These are phyloP conservation scores for Usnea hakonensis DNA, from an alignment of 495 filamentous ascomycete genomes.

Conservation along the genomic window DNA sequence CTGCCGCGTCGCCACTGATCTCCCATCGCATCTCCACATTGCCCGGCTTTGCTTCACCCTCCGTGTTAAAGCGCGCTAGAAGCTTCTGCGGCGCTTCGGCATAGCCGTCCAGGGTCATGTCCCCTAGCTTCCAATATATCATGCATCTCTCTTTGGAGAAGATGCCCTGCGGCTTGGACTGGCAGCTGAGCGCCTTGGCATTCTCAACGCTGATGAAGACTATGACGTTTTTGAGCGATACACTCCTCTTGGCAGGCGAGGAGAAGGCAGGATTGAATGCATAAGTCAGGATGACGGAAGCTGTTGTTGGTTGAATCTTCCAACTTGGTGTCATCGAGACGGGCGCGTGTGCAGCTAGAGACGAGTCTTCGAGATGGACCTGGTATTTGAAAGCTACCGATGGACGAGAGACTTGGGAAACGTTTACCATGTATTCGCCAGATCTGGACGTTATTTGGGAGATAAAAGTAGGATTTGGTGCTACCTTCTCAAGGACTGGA, in stretches of 20 bases:
- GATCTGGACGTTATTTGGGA: slow-evolving; percentile 54
- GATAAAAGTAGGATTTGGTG: slow-evolving; percentile 87
- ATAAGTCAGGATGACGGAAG: slow-evolving; percentile 77
- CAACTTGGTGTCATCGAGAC: slow-evolving; percentile 71
- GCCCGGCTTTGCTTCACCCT: slow-evolving; percentile 65
- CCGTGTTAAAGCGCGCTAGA: slow-evolving; percentile 70
- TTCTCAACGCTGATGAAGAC: slow-evolving; percentile 71
- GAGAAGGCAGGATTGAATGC: slow-evolving; percentile 68
- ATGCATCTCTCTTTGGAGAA: slow-evolving; percentile 84
- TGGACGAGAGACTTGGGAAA: slow-evolving; percentile 61
- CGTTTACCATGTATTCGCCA: slow-evolving; percentile 73
- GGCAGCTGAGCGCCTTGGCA: slow-evolving; percentile 43
- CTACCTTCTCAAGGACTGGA: slow-evolving; percentile 82
- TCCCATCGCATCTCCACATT: slow-evolving; percentile 79
- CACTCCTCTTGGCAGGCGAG: slow-evolving; percentile 32
- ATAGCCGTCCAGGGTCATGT: slow-evolving; percentile 58
- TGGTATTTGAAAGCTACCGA: slow-evolving; percentile 91
- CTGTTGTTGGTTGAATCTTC: slow-evolving; percentile 74
- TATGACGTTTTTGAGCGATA: slow-evolving; percentile 73
- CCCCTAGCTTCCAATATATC: slow-evolving; percentile 83
- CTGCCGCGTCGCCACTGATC: slow-evolving; percentile 45
- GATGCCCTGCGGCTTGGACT: slow-evolving; percentile 65
- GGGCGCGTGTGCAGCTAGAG: slow-evolving; percentile 61
- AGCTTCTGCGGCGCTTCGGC: slow-evolving; percentile 53
- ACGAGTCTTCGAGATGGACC: slow-evolving; percentile 64